Base-by-base conservation (phyloP, 805 yeast genomes). In the Metschnikowia lachancei region DNA sequence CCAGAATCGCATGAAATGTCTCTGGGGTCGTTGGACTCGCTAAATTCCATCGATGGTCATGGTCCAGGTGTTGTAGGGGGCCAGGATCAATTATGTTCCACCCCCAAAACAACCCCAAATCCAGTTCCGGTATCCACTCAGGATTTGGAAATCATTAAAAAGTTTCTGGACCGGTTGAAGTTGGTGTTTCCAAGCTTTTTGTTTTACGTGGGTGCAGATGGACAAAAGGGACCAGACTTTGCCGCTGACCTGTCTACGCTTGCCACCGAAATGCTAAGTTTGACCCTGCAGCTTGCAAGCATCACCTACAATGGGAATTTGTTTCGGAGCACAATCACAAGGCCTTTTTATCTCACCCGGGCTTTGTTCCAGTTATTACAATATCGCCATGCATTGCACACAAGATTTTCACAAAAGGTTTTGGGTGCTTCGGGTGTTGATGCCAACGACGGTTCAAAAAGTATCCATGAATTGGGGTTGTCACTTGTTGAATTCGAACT, bases 401-500 rank as follows among this genome's bases (percentile, higher is more conserved):
- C 22, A 3, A 20, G 31, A 19, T 29, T 18, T 24, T 13, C 35
- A 8, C 16, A 4, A 14, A 35, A 14, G 31, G 7, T 8, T 24
- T 11, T 18, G 26, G 24, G 3, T 4, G 3, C 14, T 8, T 34
- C 26, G 4, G 14, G 24, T 9, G 8, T n/a, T 13, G 6, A 6
- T 8, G 8, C 24, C 24, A 22, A 22, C 24, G 8, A 8, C 8
- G 8, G 4, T 22, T 22, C 24, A 5, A 4, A 22, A 8, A 22
- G 6, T 9, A 4, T 14, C 18, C 9, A 32, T 5, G 11, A 18
- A 3, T 34, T 16, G 13, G 26, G 37, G 11, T 26, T 33, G 33
- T 17, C 16, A 16, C 38, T 41, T 17, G 44, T 41, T 10, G 31
- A 34, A 4, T 17, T 41, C 12, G 44, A 41, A 16, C 24, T 41